Conservation (phyloP, 805 yeast species). For the Cyberlindnera samutprakarnensis region DNA sequence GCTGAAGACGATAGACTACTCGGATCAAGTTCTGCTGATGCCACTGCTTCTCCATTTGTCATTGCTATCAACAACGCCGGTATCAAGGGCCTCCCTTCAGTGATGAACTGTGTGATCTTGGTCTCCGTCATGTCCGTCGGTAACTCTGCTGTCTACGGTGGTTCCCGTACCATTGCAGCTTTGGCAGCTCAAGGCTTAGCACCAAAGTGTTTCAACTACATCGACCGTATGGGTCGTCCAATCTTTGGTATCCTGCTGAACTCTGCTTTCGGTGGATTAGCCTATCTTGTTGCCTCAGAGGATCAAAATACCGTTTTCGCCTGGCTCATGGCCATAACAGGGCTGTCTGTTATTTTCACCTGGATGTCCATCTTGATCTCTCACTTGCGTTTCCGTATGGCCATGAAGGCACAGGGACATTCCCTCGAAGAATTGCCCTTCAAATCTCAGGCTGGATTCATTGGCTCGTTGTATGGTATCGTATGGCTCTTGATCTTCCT, state of each 20-base stretch:
- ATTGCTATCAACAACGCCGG: conserved; percentile 34
- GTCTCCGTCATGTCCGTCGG: conserved; percentile 38
- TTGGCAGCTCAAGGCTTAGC: conserved; percentile 39
- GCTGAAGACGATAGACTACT: conserved; percentile 30
- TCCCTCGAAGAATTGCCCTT: conserved; percentile 33
- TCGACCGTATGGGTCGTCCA: conserved; percentile 46
- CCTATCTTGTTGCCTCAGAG: conserved; percentile 37
- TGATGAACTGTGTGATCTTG: conserved; percentile 34
- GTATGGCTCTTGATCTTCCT: conserved; percentile 30
- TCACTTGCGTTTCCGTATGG: conserved; percentile 38
- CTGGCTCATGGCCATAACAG: conserved; percentile 44
- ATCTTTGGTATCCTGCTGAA: conserved; percentile 35
- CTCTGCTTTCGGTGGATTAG: conserved; percentile 33
- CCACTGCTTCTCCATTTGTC: conserved; percentile 41
- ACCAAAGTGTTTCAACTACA: conserved; percentile 33
- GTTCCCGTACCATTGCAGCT: conserved; percentile 44
- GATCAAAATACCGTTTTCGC: conserved; percentile 33
- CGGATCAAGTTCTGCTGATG: conserved; percentile 23
- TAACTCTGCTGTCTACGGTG: conserved; percentile 50
- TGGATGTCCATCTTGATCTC: conserved; percentile 41
- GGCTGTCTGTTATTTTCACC: conserved; percentile 39
- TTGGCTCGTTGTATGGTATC: conserved; percentile 35
- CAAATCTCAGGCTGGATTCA: conserved; percentile 34
- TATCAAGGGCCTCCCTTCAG: conserved; percentile 29
- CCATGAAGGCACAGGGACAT: conserved; percentile 36